Base-by-base conservation (phyloP, 2,329 filamentous ascomycete species). In the Xylaria sp. region DNA sequence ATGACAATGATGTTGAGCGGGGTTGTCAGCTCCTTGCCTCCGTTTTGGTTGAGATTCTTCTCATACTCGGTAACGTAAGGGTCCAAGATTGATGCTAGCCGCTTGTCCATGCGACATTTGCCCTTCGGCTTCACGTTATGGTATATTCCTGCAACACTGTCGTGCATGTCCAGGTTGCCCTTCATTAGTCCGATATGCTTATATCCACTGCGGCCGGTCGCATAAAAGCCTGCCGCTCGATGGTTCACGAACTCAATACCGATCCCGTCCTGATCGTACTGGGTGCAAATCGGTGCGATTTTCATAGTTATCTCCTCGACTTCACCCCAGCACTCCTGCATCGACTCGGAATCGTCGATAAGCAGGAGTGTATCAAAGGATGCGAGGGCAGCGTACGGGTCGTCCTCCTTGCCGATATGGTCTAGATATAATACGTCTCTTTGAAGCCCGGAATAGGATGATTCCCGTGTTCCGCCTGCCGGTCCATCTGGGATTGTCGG, bases 1-100 rank as follows among this genome's bases (percentile, higher is more conserved):
- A 92, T 87, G 17, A 90, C 85, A 65, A 93, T 91, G 70, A 92
- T 81, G 65, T 92, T 92, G n/a, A 92, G 78, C 0, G 89, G 89
- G 67, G 88, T 8, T 15, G 53, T 9, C n/a, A 55, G 25, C 3
- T 48, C 38, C 43, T 58, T 64, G n/a, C 47, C 49, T 0, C 58
- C 52, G 13, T 37, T 54, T 19, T 6, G 17, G 2, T 15, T 21
- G 29, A 43, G 23, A 8, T 19, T 17, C 7, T 15, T 17, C 17
- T 63, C 59, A 44, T 65, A 67, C 2, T 65, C 54, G 7, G 25
- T 6, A 13, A 71, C n/a, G 54, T 72, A 72, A 1, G 17, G 29
- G 15, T 68, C 58, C 4, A 73, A 41, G 19, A 73, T 67, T 4
- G 53, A 29, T 4, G 17, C 31, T 3, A 74, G 56, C 7, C 64